Evolutionary conservation across 768 basidiomycete species (phyloP), one percentile per base, ranked within the genome.

Genomic region (Podaxis sp.): DNA sequence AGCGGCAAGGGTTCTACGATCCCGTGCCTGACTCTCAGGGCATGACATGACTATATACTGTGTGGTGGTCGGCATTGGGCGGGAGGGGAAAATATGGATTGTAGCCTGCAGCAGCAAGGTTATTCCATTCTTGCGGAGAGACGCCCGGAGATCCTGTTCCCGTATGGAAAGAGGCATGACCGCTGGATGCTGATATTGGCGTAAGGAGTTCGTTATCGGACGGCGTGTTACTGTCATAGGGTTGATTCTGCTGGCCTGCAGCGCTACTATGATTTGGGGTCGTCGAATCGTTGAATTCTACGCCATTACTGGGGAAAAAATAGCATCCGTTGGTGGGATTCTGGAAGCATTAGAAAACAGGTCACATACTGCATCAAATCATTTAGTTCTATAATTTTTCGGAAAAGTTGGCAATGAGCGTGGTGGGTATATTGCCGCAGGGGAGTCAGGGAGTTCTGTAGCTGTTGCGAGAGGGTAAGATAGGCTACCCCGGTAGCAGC

Each of bases 41-140:
- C 68, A 86, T 84, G 68, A 86, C 84, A 66, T 81, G 83, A 68
- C 76, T 79, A 72, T 86, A 87, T 66, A 87, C 81, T 69, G 72
- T 74, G 68, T 84, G 82, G 57, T 86, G 84, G 67, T 80, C 84
- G 30, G 54, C 44, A 56, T 75, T 69, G 7, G 74, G 61, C 48
- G 81, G 74, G 64, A 86, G 77, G 38, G 88, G 84, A 70, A 90
- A 90, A 73, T 90, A 90, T 4, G 89, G 79, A 59, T 87, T 88
- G 74, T 87, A 90, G 36, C 83, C 82, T 13, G 79, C 72, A 30
- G 82, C 69, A 24, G 82, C 77, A 71, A 87, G 77, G 62, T 82
- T 77, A 66, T 79, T 83, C 88, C 87, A 88, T 73, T 88, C 83
- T 66, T 85, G 82, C 44, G 83, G 82, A 60, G 84, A 80, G 68